Evolutionary conservation across 495 filamentous ascomycete genomes (phyloP).

Genomic region (Cercophora samala): DNA sequence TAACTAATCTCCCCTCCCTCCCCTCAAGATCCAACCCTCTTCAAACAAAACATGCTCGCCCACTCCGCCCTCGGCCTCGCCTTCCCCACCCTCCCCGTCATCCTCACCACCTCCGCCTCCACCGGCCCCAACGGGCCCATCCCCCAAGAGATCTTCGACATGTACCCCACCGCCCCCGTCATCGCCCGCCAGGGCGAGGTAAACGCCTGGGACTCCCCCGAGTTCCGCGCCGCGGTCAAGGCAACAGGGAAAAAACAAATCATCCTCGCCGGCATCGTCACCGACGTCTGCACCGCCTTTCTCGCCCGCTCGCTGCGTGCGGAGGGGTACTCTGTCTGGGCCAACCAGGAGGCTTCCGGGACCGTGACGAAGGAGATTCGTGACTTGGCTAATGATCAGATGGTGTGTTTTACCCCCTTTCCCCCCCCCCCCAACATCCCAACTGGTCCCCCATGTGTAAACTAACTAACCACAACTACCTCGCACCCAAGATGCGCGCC

Average conservation of each 20-base stretch:
- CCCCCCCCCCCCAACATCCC: slow-evolving; percentile 61
- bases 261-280: slow-evolving; percentile 70
- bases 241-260: slow-evolving; percentile 67
- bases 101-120: slow-evolving; percentile 54
- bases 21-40: slow-evolving; percentile 55
- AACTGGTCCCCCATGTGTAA: no score
- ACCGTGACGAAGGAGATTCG: slow-evolving; percentile 45
- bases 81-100: slow-evolving; percentile 61
- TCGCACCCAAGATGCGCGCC: slow-evolving; percentile 60
- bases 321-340: slow-evolving; percentile 73
- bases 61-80: slow-evolving; percentile 63
- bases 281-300: slow-evolving; percentile 77
- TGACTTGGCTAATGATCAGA: slow-evolving; percentile 61
- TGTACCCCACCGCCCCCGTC: slow-evolving; percentile 65
- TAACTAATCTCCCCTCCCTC: slow-evolving; percentile 16
- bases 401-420: slow-evolving; percentile 64
- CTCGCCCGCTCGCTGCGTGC: slow-evolving; percentile 66
- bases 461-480: slow-evolving; percentile 75
- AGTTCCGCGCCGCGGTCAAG: slow-evolving; percentile 63
- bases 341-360: slow-evolving; percentile 70
- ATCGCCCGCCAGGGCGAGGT: slow-evolving; percentile 72
- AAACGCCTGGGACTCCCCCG: slow-evolving; percentile 74
- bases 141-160: slow-evolving; percentile 64
- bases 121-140: slow-evolving; percentile 65
- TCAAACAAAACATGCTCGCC: slow-evolving; percentile 64